Evolutionary conservation across 495 filamentous ascomycete species (phyloP).

Genomic region (Aspergillus diversus): DNA sequence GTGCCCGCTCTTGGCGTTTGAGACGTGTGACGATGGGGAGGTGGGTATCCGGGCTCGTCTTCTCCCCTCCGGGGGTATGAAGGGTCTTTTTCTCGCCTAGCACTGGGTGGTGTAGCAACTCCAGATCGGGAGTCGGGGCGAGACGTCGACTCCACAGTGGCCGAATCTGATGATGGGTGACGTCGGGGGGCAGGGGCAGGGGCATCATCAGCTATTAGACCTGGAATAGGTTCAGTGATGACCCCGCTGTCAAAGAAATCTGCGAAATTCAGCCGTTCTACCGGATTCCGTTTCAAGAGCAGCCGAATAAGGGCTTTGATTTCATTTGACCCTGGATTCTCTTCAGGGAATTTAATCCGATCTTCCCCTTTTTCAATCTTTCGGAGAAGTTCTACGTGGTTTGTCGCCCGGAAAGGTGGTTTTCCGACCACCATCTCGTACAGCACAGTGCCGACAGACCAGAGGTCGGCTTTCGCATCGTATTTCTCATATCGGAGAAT

Average conservation of each 20-base stretch:
- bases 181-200: slow-evolving; percentile 34
- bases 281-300: slow-evolving; percentile 82
- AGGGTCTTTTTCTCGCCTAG: slow-evolving; percentile 28
- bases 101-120: slow-evolving; percentile 15
- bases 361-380: slow-evolving; percentile 89
- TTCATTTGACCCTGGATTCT: slow-evolving; percentile 68
- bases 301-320: slow-evolving; percentile 81
- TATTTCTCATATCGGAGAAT: slow-evolving; percentile 97
- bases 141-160: slow-evolving; percentile 20
- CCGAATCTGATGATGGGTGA: slow-evolving; percentile 27
- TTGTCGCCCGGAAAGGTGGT: slow-evolving; percentile 88
- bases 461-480: slow-evolving; percentile 93
- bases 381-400: slow-evolving; percentile 91
- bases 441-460: slow-evolving; percentile 94
- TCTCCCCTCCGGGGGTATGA: slow-evolving; percentile 30
- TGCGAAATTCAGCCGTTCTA: slow-evolving; percentile 80
- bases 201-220: slow-evolving; percentile 75
- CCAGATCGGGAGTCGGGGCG: slow-evolving; percentile 34
- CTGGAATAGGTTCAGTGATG: slow-evolving; percentile 79
- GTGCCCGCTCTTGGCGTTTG: slow-evolving; percentile 41
- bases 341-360: slow-evolving; percentile 77
- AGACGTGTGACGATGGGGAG: slow-evolving; percentile 29
- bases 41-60: slow-evolving; percentile 31
- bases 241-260: slow-evolving; percentile 78
- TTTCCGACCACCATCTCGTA: slow-evolving; percentile 93